Conservation (phyloP, 305 asterid genomes). For the Fraxinus velutina region DNA sequence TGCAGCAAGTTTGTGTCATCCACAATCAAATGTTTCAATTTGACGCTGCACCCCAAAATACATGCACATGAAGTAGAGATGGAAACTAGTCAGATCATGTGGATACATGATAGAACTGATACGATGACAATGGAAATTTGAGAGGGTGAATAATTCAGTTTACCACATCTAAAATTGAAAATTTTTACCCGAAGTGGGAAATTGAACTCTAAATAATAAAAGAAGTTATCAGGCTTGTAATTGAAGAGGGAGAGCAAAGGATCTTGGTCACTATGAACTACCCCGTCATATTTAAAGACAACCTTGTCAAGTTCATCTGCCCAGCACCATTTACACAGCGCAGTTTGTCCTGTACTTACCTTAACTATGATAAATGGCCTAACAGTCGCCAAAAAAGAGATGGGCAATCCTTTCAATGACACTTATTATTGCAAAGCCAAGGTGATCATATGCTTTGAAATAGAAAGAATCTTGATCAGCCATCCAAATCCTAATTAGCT, state of each 20-base stretch:
- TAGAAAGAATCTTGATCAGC: neutral
- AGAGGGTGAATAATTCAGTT: neutral
- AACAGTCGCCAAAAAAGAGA: neutral
- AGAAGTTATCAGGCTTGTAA: slow-evolving; percentile 4
- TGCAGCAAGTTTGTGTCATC: slow-evolving; percentile 8
- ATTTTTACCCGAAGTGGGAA: neutral
- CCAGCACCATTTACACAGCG: slow-evolving; percentile 10
- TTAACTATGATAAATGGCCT: neutral
- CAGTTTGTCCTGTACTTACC: neutral
- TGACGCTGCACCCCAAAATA: neutral
- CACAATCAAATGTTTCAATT: slow-evolving; percentile 1
- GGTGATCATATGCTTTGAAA: neutral
- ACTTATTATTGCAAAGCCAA: slow-evolving; percentile 8
- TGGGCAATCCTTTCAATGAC: neutral
- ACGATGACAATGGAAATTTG: neutral
- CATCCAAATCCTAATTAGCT: neutral
- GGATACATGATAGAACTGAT: neutral
- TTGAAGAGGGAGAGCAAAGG: neutral
- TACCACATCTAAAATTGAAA: slow-evolving; percentile 4
- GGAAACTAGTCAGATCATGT: neutral
- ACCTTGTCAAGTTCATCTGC: slow-evolving; percentile 1
- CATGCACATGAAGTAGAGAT: neutral
- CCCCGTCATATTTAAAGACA: neutral
- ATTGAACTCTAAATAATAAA: neutral
- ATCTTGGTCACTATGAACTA: neutral